Base-by-base conservation (phyloP, 345 rosid species). In the Hypericum perforatum region DNA sequence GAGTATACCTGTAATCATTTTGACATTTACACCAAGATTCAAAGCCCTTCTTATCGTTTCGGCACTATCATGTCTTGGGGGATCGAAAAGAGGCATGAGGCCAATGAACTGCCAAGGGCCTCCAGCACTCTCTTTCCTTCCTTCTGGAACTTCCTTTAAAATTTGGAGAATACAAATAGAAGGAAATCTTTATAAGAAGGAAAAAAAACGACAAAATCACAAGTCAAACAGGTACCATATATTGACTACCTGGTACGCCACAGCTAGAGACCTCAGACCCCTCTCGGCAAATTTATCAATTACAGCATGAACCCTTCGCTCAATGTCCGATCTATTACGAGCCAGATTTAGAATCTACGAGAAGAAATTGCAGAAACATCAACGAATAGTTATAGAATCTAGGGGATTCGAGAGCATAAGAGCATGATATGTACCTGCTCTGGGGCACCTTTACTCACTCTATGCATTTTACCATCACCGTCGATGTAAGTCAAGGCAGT, bases 391-490 rank as follows among this genome's bases (percentile, higher is more conserved):
- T 10, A 61, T 42, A 9, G 47, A 44, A 47, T 13, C 22, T 11
- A 52, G 5, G 41, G 15, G 44, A n/a, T 16, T 10, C 11, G 37
- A 40, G 43, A 39, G 39, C 15, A n/a, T 45, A 52, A 15, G 41
- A 37, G 5, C 48, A n/a, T 14, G 5, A 39, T 58, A 37, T 40
- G 60, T 73, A 89, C 98, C 94, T 92, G 98, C 72, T 92, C 98
- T 0, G 98, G 98, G 52, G 98, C 98, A 56, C 98, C 98, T 78
- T n/a, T n/a, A n/a, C n/a, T n/a, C n/a, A n/a, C n/a, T n/a, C n/a
- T n/a, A n/a, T n/a, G n/a, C 98, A 85, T 85, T 82, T 74, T 88
- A 63, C 87, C 94, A 15, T 75, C 76, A 69, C 59, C 32, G 53
- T 85, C 97, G 58, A 77, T 63, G 53, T 88, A 92, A 12, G 97